Evolutionary conservation across 108 stramenopile genomes (phyloP).

Genomic region (Nitzschia palea): DNA sequence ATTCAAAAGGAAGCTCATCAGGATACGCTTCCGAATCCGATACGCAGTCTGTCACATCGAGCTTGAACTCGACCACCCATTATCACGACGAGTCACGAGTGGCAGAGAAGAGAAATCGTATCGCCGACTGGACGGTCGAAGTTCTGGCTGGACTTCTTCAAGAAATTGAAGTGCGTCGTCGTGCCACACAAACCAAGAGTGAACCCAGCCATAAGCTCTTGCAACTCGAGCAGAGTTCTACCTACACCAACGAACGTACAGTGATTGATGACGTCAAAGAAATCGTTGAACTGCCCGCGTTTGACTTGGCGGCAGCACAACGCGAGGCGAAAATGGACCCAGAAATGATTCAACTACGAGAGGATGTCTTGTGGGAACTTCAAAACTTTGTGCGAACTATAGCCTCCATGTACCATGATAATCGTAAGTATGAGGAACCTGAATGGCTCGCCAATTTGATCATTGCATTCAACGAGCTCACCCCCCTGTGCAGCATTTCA

Average conservation of each 20-base stretch:
- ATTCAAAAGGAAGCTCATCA: not conserved
- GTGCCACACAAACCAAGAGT: not conserved
- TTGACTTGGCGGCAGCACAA: constrained; percentile 15
- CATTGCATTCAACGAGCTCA: not conserved
- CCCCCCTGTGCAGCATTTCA: constrained; percentile 11
- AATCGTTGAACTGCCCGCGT: constrained; percentile 35
- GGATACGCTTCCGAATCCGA: constrained; percentile 2
- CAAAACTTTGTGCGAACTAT: constrained; percentile 27
- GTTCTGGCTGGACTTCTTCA: not conserved
- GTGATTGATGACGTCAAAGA: constrained; percentile 45
- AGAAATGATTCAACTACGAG: not conserved
- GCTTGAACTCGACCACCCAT: not conserved
- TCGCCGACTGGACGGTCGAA: constrained; percentile 15
- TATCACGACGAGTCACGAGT: not conserved
- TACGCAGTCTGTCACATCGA: not conserved
- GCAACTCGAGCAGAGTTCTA: not conserved
- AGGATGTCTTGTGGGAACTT: constrained; percentile 16
- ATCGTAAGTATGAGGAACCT: constrained; percentile 2
- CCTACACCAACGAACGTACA: not conserved
- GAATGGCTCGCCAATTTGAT: not conserved
- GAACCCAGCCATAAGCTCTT: not conserved
- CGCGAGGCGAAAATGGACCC: not conserved
- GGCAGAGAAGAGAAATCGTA: constrained; percentile 4
- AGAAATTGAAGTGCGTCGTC: constrained; percentile 14
- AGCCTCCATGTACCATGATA: constrained; percentile 26